Base-by-base conservation (phyloP, 2,329 filamentous ascomycete species). In the Elsinoe ampelina region DNA sequence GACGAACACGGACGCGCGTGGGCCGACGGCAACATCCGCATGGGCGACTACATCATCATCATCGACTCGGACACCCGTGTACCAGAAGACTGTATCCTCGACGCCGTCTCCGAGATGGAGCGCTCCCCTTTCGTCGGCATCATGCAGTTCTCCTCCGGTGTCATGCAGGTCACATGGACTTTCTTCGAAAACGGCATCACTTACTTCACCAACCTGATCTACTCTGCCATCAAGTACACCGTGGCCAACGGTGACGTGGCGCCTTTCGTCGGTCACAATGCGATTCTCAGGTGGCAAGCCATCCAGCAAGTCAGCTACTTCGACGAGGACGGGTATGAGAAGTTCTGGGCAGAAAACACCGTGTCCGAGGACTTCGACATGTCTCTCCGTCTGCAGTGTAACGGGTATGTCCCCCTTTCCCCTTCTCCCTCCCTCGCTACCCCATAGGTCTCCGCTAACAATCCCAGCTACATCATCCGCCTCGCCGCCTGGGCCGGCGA, bases 331-430 rank as follows among this genome's bases (percentile, higher is more conserved):
- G 79, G 78, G 10, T 77, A 82, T 61, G 79, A 82, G 12, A 82
- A 84, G 63, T 88, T 81, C 71, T 89, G 86, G 86, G 87, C 85
- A 6, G 86, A 89, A 66, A 78, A 77, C 3, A 84, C 86, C 63
- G 86, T 90, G 0, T 89, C 85, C 0, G 86, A 90, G 60, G 86
- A 90, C 64, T 89, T 89, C 56, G 86, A 89, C 60, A 86, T 89
- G 71, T 80, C 83, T 10, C 76, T 89, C 0, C 83, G 85, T 35
- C 76, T 89, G 3, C 86, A 89, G 68, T 82, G 80, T 61, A 74
- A 73, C n/a, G 85, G 41, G 41, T 45, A 45, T 5, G 41, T 45
- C 10, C 5, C 20, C 7, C 26, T 30, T 30, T 5, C 26, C 26
- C 26, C 26, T 8, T 30, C 26, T 7, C 26, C 26, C 8, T 30